These are phyloP conservation scores for Salix dunnii DNA, from an alignment of 345 rosid species.

Conservation along the genomic window DNA sequence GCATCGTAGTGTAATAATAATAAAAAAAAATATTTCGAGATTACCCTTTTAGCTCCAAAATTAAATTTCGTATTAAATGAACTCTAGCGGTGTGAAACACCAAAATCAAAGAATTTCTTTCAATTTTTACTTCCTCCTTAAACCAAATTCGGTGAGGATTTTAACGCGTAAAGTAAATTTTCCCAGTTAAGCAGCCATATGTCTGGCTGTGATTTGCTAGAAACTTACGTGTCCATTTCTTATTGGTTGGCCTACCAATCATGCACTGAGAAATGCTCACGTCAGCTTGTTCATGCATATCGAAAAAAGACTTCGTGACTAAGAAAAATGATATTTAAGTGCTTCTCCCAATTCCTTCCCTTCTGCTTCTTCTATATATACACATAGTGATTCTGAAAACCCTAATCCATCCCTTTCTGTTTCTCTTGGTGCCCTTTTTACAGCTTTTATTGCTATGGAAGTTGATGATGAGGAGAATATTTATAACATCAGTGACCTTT, in stretches of 20 bases:
- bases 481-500: not conserved
- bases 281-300: not conserved
- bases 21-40: not conserved
- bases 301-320: not conserved
- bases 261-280: not conserved
- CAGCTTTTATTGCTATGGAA: too few species aligned
- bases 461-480: not conserved
- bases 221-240: not conserved
- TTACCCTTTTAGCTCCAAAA: not conserved
- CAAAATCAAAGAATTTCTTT: not conserved
- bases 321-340: not conserved
- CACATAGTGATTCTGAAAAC: not conserved
- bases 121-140: not conserved
- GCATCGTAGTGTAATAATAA: not conserved
- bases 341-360: not conserved
- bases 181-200: not conserved
- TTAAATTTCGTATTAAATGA: not conserved
- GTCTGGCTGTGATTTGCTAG: not conserved
- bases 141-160: not conserved
- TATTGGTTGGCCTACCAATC: not conserved
- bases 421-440: not conserved
- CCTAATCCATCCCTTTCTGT: not conserved
- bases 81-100: not conserved
- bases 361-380: not conserved
- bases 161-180: not conserved